Conservation (phyloP, 139 green algal genomes). For the Chlorella vulgaris region DNA sequence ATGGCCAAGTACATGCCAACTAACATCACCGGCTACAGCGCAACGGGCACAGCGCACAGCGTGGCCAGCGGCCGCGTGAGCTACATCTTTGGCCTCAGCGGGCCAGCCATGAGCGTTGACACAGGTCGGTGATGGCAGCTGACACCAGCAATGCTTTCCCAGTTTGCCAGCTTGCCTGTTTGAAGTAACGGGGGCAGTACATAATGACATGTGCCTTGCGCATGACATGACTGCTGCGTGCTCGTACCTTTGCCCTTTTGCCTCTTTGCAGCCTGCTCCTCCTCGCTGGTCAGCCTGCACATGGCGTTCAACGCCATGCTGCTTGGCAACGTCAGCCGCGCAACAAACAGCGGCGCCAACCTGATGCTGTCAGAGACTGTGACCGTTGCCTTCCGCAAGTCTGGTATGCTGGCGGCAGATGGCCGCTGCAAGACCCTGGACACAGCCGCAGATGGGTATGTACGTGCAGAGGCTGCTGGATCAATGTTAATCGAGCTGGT, state of each 20-base stretch:
- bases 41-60: conserved; percentile 59
- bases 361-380: conserved; percentile 49
- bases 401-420: conserved; percentile 61
- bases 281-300: conserved; percentile 66
- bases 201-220: background rate
- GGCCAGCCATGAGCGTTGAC: conserved; percentile 78
- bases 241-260: too few relatives aligned
- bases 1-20: conserved; percentile 31
- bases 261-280: conserved; percentile 71
- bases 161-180: background rate
- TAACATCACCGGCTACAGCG: conserved; percentile 36
- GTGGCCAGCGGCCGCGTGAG: conserved; percentile 81
- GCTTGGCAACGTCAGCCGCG: conserved; percentile 12
- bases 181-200: too few relatives aligned
- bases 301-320: conserved; percentile 36
- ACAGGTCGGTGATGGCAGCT: conserved; percentile 44
- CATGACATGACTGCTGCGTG: too few relatives aligned
- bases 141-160: background rate
- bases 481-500: conserved; percentile 38
- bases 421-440: conserved; percentile 62
- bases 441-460: conserved; percentile 56
- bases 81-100: conserved; percentile 74
- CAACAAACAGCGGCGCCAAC: conserved; percentile 47
- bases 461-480: conserved; percentile 55
- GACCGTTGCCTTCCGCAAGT: conserved; percentile 50